Evolutionary conservation across 2,329 filamentous ascomycete genomes (phyloP).

Genomic region (Fusarium protoensiforme): DNA sequence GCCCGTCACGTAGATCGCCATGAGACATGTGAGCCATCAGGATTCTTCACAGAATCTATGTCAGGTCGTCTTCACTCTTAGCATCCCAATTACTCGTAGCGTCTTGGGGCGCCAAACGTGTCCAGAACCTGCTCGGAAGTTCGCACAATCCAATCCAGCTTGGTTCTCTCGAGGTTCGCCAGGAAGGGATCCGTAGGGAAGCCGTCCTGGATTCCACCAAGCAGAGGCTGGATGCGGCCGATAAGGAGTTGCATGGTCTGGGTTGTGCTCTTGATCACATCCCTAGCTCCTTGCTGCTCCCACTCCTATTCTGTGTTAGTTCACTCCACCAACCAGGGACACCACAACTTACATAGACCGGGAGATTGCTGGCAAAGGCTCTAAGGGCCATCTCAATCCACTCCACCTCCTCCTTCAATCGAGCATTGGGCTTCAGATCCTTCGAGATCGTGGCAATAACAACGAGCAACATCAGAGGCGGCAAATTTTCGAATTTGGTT

Average conservation of each 20-base stretch:
- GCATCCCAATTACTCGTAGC: slow-evolving; percentile 44
- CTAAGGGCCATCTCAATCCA: slow-evolving; percentile 72
- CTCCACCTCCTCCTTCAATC: slow-evolving; percentile 65
- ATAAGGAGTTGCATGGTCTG: slow-evolving; percentile 54
- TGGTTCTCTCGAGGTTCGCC: slow-evolving; percentile 50
- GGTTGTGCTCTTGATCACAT: slow-evolving; percentile 52
- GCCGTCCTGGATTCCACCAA: slow-evolving; percentile 48
- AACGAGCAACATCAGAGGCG: slow-evolving; percentile 71
- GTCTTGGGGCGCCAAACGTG: slow-evolving; percentile 43
- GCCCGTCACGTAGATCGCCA: slow-evolving; percentile 4
- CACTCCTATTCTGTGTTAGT: slow-evolving; percentile 49
- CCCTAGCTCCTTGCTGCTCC: slow-evolving; percentile 50
- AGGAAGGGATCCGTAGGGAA: slow-evolving; percentile 55
- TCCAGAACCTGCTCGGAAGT: slow-evolving; percentile 51
- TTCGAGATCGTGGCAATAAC: slow-evolving; percentile 73
- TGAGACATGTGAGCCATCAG: not conserved
- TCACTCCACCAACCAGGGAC: not conserved
- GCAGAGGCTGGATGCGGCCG: slow-evolving; percentile 48
- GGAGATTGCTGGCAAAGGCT: slow-evolving; percentile 60
- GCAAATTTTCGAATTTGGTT: slow-evolving; percentile 63
- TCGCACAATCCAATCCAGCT: slow-evolving; percentile 54
- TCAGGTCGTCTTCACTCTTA: slow-evolving; percentile 5
- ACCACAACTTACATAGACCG: slow-evolving; percentile 60
- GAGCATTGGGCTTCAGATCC: slow-evolving; percentile 63
- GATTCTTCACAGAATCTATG: slow-evolving; percentile 12